phyloP scores from a whole-genome alignment of 441 rosid genomes.

The Erodium trifolium region DNA sequence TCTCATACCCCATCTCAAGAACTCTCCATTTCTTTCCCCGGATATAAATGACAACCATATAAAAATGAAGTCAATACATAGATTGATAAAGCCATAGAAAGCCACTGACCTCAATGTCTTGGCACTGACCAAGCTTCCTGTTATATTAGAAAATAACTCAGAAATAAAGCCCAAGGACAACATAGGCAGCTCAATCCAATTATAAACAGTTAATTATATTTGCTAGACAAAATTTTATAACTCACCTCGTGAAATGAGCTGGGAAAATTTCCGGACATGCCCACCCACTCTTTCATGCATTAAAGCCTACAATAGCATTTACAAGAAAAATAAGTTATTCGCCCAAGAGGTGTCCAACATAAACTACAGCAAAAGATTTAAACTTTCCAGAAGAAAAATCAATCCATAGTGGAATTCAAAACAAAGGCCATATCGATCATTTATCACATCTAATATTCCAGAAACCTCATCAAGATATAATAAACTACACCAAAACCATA shows the following conservation, averaged over 20 bases:
- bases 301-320: conserved; percentile 13
- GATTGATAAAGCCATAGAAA: conserved; percentile 22
- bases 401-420: too few species aligned
- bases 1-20: background rate
- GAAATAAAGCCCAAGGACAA: background rate
- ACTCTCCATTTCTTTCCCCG: background rate
- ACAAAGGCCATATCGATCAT: conserved; percentile 12
- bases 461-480: background rate
- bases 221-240: background rate
- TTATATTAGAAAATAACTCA: background rate
- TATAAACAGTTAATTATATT: background rate
- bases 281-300: conserved; percentile 34
- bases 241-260: conserved; percentile 47
- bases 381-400: background rate
- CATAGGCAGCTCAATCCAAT: background rate
- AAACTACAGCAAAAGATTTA: background rate
- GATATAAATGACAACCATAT: background rate
- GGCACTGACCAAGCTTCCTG: conserved; percentile 45
- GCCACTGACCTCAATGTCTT: conserved; percentile 39
- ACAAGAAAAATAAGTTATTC: background rate
- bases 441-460: background rate
- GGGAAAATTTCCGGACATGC: conserved; percentile 36
- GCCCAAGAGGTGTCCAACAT: background rate
- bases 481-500: background rate
- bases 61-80: background rate